Evolutionary conservation across 352 stramenopile genomes (phyloP), one percentile per base, ranked within the genome.

Genomic region (Pythium sukuiense): DNA sequence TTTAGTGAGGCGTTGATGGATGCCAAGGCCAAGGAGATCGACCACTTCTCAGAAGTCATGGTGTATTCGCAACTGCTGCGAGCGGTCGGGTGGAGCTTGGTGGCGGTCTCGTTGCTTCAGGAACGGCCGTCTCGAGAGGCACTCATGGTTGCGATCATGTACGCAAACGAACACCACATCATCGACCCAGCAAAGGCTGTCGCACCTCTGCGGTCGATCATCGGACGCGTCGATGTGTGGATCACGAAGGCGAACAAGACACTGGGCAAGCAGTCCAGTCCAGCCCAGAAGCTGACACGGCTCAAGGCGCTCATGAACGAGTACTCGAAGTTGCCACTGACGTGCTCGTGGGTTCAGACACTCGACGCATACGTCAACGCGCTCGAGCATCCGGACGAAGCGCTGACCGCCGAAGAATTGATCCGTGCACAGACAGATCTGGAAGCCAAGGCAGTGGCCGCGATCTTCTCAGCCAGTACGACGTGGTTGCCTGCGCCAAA

Each of bases 241-340:
- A 83, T 93, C n/a, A 81, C 79, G 14, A 86, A 85, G 20, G 74
- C 84, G 0, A 84, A 95, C 63, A 95, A 95, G 71, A 87, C 70
- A 26, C 72, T 96, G 59, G 73, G 73, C 1, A 96, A 93, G 66
- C 64, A 76, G 41, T 59, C 71, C 6, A 89, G 60, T 55, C 85
- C 83, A 59, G 64, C 79, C 18, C 87, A 93, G 48, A 85, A 84
- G 12, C 41, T 87, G 20, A 65, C 80, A 2, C 76, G 83, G 3
- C 61, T 95, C 48, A 92, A 93, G 55, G 58, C 78, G 29, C 67
- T 95, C 14, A 70, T 95, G 70, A 96, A 95, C 64, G 88, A 96
- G 60, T 96, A 96, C 72, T 90, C 86, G 32, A 96, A 96, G 69
- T 78, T 96, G 14, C 88, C 88, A 16, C 61, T 96, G 24, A 93